Conservation (phyloP, 2,329 filamentous ascomycete species). For the Emmonsia crescens region DNA sequence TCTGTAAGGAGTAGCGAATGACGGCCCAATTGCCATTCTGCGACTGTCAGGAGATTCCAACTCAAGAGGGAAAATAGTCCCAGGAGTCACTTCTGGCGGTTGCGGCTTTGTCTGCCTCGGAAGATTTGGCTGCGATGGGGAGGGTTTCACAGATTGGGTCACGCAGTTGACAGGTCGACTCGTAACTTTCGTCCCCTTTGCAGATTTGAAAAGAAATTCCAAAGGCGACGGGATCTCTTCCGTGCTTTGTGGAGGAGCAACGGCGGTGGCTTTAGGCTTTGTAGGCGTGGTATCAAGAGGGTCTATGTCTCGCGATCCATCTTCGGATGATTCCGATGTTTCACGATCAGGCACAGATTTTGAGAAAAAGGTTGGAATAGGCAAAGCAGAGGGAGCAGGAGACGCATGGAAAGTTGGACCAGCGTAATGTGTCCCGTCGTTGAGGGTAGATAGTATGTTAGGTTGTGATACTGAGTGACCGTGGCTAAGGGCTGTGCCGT, state of each 20-base stretch:
- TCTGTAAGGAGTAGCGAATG: conserved; percentile 52
- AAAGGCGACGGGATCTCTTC: conserved; percentile 59
- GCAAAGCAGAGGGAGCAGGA: conserved; percentile 78
- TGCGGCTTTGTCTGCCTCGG: conserved; percentile 30
- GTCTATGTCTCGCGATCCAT: conserved; percentile 27
- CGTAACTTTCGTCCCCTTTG: conserved; percentile 53
- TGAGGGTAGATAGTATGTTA: conserved; percentile 33
- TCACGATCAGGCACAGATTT: conserved; percentile 56
- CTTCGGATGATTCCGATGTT: conserved; percentile 27
- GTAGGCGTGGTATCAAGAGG: conserved; percentile 32
- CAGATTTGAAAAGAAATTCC: conserved; percentile 81
- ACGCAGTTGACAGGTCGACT: conserved; percentile 40
- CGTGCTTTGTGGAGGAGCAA: conserved; percentile 21
- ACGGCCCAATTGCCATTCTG: conserved; percentile 48
- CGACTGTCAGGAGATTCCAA: conserved; percentile 48
- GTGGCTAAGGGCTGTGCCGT: conserved; percentile 15
- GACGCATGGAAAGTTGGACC: conserved; percentile 93
- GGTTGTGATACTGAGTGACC: conserved; percentile 27
- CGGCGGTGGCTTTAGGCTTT: conserved; percentile 31
- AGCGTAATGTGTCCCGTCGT: conserved; percentile 52
- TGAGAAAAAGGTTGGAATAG: conserved; percentile 78
- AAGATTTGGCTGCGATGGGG: conserved; percentile 38
- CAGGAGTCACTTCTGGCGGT: conserved; percentile 37
- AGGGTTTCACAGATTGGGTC: conserved; percentile 36
- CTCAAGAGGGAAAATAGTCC: conserved; percentile 57